Evolutionary conservation across 306 rosid genomes (phyloP), one percentile per base, ranked within the genome.

Genomic region (Malus fusca): DNA sequence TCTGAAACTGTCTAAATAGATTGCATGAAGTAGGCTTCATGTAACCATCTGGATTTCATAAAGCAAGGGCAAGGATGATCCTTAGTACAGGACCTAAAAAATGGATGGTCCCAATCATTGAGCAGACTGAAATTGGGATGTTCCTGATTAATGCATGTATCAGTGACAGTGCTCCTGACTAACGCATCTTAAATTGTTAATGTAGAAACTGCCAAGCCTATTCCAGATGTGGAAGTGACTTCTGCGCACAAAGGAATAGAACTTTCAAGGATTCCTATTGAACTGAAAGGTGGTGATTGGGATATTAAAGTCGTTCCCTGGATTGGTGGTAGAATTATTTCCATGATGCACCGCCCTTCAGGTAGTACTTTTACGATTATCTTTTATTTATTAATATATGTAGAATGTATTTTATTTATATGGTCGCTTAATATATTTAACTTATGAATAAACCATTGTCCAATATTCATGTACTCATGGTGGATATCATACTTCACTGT

Each of bases 271-370:
- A 83, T 83, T 78, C 97, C 97, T 69, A 73, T 90, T 79, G 96
- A 93, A 82, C 79, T 93, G 85, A 93, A 86, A 83, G 89, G 86
- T 72, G 82, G 87, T 37, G 81, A 81, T 69, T 93, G 98, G 98
- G 72, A 42, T 85, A 79, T 88, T 69, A 84, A 93, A 85, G 81
- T 88, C 51, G 90, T 91, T 80, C 97, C 98, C 68, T 90, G 98
- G 98, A 93, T 89, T 84, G 97, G 98, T 52, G 98, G 97, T 59
- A 85, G 98, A 91, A 90, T 93, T 62, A 85, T 91, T 76, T 91
- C 98, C 75, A 93, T 91, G 97, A 77, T 71, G 71, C 93, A 93
- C 89, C 75, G 84, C 76, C 91, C 92, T 68, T 88, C 98, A 58
- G 98, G 98, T 93, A 88, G 82, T 77, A 23, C 26, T 55, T 60